Evolutionary conservation across 1,139 yeast genomes (phyloP).

Genomic region (Wickerhamomyces sp.): DNA sequence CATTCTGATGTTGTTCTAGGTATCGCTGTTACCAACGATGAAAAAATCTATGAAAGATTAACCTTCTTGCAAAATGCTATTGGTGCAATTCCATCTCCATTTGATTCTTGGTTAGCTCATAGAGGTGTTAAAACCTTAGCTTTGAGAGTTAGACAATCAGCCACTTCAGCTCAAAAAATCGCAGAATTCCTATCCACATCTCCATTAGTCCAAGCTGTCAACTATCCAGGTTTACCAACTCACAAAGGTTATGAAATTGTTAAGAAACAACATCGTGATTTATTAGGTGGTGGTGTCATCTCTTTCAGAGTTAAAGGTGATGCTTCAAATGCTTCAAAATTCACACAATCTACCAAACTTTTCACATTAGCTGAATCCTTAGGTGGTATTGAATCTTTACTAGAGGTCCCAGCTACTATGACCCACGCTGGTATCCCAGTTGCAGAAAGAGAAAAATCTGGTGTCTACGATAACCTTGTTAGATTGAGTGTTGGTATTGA

Average conservation of each 20-base stretch:
- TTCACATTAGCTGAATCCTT: slow-evolving; percentile 87
- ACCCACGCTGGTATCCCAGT: slow-evolving; percentile 90
- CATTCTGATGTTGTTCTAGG: slow-evolving; percentile 93
- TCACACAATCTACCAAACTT: slow-evolving; percentile 68
- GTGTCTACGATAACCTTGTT: slow-evolving; percentile 77
- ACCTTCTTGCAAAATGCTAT: slow-evolving; percentile 83
- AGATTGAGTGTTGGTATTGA: slow-evolving; percentile 87
- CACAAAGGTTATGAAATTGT: slow-evolving; percentile 65
- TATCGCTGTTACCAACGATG: slow-evolving; percentile 66
- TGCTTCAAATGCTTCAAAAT: slow-evolving; percentile 66
- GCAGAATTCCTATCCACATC: slow-evolving; percentile 60
- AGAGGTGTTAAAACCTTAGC: slow-evolving; percentile 88
- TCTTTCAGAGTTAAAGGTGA: slow-evolving; percentile 86
- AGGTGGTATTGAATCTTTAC: slow-evolving; percentile 84
- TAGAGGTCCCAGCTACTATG: slow-evolving; percentile 90
- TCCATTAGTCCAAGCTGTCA: slow-evolving; percentile 54
- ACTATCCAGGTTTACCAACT: slow-evolving; percentile 76
- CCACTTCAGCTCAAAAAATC: slow-evolving; percentile 60
- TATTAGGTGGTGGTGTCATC: slow-evolving; percentile 89
- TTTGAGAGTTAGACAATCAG: slow-evolving; percentile 69
- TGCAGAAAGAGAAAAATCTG: slow-evolving; percentile 73
- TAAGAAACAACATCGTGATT: slow-evolving; percentile 72
- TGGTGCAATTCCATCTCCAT: slow-evolving; percentile 87
- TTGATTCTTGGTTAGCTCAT: slow-evolving; percentile 91
- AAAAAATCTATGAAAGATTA: slow-evolving; percentile 55